phyloP scores from a whole-genome alignment of 2,329 filamentous ascomycete species.

The Diplocarpon rosae region DNA sequence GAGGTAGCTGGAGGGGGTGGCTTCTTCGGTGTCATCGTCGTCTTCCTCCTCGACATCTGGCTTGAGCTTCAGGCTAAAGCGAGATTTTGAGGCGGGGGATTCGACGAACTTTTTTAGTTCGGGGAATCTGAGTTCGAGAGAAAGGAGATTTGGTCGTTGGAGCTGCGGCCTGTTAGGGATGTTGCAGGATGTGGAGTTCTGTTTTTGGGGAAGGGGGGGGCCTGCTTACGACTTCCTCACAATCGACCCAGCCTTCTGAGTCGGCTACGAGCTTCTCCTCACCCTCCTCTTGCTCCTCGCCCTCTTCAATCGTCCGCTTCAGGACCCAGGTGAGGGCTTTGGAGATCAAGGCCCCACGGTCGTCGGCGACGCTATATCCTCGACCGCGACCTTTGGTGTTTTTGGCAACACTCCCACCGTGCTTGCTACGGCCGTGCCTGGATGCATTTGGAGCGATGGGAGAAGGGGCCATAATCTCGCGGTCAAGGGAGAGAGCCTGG shows the following conservation, averaged over 20 bases:
- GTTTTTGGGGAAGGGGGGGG: not conserved
- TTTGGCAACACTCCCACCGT: slow-evolving; percentile 27
- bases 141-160: slow-evolving; percentile 27
- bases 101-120: slow-evolving; percentile 30
- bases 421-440: slow-evolving; percentile 25
- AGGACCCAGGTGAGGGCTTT: slow-evolving; percentile 34
- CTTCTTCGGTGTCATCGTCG: slow-evolving; percentile 23
- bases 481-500: slow-evolving; percentile 20
- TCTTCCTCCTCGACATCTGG: slow-evolving; percentile 23
- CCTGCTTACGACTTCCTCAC: slow-evolving; percentile 31
- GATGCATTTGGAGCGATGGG: slow-evolving; percentile 24
- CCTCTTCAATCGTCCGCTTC: slow-evolving; percentile 30
- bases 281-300: slow-evolving; percentile 30
- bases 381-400: slow-evolving; percentile 26
- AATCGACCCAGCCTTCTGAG: slow-evolving; percentile 32
- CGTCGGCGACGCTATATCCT: slow-evolving; percentile 33
- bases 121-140: slow-evolving; percentile 28
- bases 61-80: slow-evolving; percentile 29
- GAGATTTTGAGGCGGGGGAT: slow-evolving; percentile 28
- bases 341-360: slow-evolving; percentile 30
- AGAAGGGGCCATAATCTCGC: slow-evolving; percentile 26
- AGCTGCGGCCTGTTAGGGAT: slow-evolving; percentile 24
- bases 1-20: slow-evolving; percentile 26
- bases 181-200: not conserved
- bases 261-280: slow-evolving; percentile 30